These are phyloP conservation scores for Pelargonium fulgidum DNA, from an alignment of 441 rosid species.

Conservation along the genomic window DNA sequence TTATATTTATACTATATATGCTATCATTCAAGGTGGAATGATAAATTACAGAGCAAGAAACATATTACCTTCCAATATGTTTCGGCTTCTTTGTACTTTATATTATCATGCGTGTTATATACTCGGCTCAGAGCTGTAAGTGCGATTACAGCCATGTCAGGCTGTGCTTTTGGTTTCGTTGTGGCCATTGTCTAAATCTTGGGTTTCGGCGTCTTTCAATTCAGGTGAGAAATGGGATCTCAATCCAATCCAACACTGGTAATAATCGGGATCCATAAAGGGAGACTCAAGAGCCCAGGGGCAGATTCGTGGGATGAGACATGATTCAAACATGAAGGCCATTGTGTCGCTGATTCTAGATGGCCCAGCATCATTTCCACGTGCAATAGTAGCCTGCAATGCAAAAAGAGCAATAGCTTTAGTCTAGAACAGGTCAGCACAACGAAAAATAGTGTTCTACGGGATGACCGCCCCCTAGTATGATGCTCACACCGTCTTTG, in stretches of 20 bases:
- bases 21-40: too few species aligned
- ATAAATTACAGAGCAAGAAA: too few species aligned
- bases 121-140: not conserved
- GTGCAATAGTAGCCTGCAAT: constrained; percentile 55
- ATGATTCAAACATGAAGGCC: constrained; percentile 97
- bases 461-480: too few species aligned
- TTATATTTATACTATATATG: too few species aligned
- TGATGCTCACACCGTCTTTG: too few species aligned
- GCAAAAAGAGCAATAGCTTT: constrained; percentile 12
- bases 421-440: not conserved
- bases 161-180: not conserved
- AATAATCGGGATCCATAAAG: constrained; percentile 58
- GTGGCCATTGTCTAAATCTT: constrained; percentile 18
- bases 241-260: constrained; percentile 91
- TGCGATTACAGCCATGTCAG: not conserved
- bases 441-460: not conserved
- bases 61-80: too few species aligned
- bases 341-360: constrained; percentile 58
- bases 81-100: too few species aligned
- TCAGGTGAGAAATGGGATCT: constrained; percentile 61
- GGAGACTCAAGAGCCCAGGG: constrained; percentile 78
- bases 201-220: constrained; percentile 16
- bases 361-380: constrained; percentile 58
- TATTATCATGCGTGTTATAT: too few species aligned
- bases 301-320: constrained; percentile 80